Base-by-base conservation (phyloP, 441 rosid genomes). In the Corymbia calophylla region DNA sequence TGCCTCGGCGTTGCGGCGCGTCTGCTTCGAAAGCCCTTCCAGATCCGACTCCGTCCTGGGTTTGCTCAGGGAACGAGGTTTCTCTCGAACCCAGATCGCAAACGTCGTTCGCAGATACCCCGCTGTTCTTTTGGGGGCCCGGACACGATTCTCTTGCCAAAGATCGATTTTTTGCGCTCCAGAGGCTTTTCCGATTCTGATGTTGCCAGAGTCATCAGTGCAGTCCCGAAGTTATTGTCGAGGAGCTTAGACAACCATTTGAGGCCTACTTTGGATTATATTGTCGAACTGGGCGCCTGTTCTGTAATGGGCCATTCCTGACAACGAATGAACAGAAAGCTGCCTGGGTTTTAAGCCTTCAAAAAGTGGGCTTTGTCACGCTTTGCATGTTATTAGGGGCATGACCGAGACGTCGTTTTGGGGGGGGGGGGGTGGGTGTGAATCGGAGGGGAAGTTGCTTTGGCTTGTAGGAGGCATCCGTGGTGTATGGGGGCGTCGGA, bases 401-500 rank as follows among this genome's bases (percentile, higher is more conserved):
- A n/a, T n/a, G n/a, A n/a, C n/a, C n/a, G n/a, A n/a, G n/a, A n/a
- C n/a, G n/a, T n/a, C n/a, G n/a, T n/a, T n/a, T n/a, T n/a, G n/a
- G n/a, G n/a, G n/a, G n/a, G n/a, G n/a, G n/a, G n/a, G n/a, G n/a
- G n/a, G n/a, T n/a, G n/a, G n/a, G n/a, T n/a, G n/a, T n/a, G n/a
- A n/a, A n/a, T n/a, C n/a, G n/a, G n/a, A n/a, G n/a, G n/a, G n/a
- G n/a, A n/a, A n/a, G n/a, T n/a, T n/a, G 87, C 62, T 77, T 64
- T 88, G 1, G 99, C 96, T 2, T 97, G 94, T 54, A 93, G 91
- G 91, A 95, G 92, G 91, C 93, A 93, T 16, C 98, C 97, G 15
- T 80, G 91, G 55, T 93, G 94, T 88, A 94, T 96, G 96, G 93
- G 91, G 91, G 51, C 91, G 44, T 95, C 97, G 1, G 96, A 94